Percentiles rank a stretch among this genome's conserved stretches.
Conservation (phyloP, 345 rosid species). For the Mercurialis annua region DNA sequence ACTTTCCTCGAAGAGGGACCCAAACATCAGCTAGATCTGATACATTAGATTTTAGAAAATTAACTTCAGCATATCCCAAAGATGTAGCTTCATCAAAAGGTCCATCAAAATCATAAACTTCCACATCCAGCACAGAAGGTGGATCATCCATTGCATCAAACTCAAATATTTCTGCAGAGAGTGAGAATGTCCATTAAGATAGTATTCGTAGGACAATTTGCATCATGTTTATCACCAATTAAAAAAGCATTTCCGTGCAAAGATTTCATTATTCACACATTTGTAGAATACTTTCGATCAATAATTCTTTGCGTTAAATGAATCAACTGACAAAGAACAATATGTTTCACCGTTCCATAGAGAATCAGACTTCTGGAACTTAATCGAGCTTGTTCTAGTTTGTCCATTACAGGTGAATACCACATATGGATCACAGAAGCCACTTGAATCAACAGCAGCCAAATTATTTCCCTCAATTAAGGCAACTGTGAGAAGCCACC, state of each 20-base stretch:
- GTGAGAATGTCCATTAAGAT: conserved; percentile 16
- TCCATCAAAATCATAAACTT: conserved; percentile 92
- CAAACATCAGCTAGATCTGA: conserved; percentile 89
- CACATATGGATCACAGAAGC: conserved; percentile 89
- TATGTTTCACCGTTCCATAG: conserved; percentile 78
- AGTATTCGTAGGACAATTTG: conserved; percentile 11
- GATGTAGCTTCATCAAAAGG: conserved; percentile 89
- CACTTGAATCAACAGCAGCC: conserved; percentile 88
- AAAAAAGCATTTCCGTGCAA: neutral
- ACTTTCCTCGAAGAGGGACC: conserved; percentile 82
- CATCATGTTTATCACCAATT: conserved; percentile 10
- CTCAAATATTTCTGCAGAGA: conserved; percentile 87
- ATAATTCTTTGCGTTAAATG: neutral
- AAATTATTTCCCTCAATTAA: conserved; percentile 77
- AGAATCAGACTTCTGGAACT: conserved; percentile 86
- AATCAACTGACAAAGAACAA: conserved; percentile 19
- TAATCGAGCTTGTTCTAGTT: conserved; percentile 86
- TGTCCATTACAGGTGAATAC: conserved; percentile 90
- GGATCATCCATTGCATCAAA: conserved; percentile 98
- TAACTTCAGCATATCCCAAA: conserved; percentile 77
- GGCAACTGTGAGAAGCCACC: conserved; percentile 95
- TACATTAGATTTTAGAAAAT: conserved; percentile 78
- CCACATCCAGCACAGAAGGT: conserved; percentile 87
- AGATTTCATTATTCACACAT: conserved; percentile 11
- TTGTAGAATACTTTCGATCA: neutral